Percentiles rank a stretch among this genome's conserved stretches.
These are phyloP conservation scores for Acer negundo DNA, from an alignment of 345 rosid species.

Conservation along the genomic window DNA sequence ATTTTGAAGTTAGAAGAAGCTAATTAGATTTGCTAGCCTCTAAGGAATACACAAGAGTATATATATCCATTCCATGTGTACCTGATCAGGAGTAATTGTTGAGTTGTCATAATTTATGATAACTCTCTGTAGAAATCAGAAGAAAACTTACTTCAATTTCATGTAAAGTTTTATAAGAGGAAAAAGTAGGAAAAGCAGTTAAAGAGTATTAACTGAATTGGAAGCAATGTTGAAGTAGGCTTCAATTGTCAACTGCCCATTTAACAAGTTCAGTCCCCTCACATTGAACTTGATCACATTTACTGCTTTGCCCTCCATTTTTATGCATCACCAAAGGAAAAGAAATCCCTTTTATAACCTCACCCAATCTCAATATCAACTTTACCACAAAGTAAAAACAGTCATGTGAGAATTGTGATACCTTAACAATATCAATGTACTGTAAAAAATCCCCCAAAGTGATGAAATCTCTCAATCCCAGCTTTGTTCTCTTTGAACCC, in stretches of 20 bases:
- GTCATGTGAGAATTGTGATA: slow-evolving; percentile 23
- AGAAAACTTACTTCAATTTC: slow-evolving; percentile 13
- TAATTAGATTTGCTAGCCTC: neutral
- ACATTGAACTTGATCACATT: slow-evolving; percentile 84
- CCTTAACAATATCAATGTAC: slow-evolving; percentile 72
- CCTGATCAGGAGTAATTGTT: slow-evolving; percentile 80
- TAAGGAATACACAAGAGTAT: neutral
- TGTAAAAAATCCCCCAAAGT: slow-evolving; percentile 74
- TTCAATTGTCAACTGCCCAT: slow-evolving; percentile 74
- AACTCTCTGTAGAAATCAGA: slow-evolving; percentile 57
- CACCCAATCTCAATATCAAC: neutral
- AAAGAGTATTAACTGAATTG: slow-evolving; percentile 53
- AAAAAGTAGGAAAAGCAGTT: neutral
- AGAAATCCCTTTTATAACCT: neutral
- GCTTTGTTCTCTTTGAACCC: slow-evolving; percentile 81
- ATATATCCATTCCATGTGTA: slow-evolving; percentile 15
- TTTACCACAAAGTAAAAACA: neutral
- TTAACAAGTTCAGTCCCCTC: slow-evolving; percentile 66
- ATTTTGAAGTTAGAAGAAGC: neutral
- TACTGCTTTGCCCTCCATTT: slow-evolving; percentile 86
- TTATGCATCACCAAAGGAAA: slow-evolving; percentile 25
- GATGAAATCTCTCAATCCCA: slow-evolving; percentile 85
- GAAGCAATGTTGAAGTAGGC: slow-evolving; percentile 75
- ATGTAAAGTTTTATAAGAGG: neutral
- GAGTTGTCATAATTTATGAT: slow-evolving; percentile 66